Percentiles rank a stretch among this genome's conserved stretches.
Conservation (phyloP, 306 rosid genomes). For the Dalbergia cultrata region DNA sequence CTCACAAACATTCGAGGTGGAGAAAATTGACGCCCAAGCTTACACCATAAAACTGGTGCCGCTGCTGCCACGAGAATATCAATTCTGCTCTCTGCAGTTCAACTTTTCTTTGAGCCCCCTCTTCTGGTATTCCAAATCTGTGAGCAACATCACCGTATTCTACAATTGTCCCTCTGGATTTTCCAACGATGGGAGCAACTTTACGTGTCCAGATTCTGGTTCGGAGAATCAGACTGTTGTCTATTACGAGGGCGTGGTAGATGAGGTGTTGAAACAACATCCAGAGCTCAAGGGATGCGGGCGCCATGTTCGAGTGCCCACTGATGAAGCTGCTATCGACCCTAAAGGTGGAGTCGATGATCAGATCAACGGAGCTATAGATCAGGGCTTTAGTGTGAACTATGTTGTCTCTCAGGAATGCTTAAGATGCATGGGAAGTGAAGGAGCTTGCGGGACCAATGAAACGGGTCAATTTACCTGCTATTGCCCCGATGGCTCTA, state of each 20-base stretch:
- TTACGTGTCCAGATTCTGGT: neutral
- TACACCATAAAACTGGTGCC: neutral
- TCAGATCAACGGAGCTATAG: too few species aligned
- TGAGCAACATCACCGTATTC: conserved; percentile 32
- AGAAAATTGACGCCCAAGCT: neutral
- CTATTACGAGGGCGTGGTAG: neutral
- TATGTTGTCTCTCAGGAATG: too few species aligned
- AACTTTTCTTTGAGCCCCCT: neutral
- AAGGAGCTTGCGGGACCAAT: too few species aligned
- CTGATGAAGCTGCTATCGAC: too few species aligned
- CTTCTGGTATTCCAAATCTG: neutral
- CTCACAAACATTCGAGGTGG: conserved; percentile 10
- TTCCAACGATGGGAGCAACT: neutral
- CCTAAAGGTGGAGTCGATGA: too few species aligned
- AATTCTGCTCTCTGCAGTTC: neutral
- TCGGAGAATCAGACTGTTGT: neutral
- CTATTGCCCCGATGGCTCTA: too few species aligned
- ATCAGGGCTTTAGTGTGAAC: too few species aligned
- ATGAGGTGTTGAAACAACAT: neutral
- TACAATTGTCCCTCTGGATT: neutral
- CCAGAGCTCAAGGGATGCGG: neutral
- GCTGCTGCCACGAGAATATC: neutral
- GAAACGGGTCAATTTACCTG: too few species aligned
- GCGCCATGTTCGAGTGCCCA: neutral
- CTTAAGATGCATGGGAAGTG: too few species aligned